Evolutionary conservation across 176 grass and related monocot genomes (phyloP), one percentile per base, ranked within the genome.

Genomic region (Lolium multiflorum): DNA sequence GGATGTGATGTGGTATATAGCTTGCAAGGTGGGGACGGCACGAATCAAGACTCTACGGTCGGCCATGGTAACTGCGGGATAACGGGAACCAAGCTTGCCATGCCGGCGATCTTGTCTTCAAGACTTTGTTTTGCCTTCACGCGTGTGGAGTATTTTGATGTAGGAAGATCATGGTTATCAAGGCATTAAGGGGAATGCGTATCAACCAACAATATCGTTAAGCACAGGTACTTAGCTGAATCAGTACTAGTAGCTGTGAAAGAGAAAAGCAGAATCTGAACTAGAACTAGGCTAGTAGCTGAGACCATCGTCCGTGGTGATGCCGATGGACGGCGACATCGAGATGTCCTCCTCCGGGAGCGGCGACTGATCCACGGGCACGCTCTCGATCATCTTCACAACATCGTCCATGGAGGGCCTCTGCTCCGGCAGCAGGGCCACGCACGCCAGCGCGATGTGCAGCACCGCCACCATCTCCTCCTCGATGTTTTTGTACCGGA

Each of bases 391-490:
- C 93, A 98, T 95, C 88, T 75, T 90, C 47, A 93, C 87, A 20
- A 92, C 93, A 46, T 91, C 93, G 21, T 7, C 50, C 87, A 98
- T 98, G 77, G 62, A 38, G 0, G 95, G 95, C 59, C 95, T 78
- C 86, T 93, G 91, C 25, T 93, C 93, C 10, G 89, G 93, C 66
- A 28, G 55, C 74, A 71, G 51, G 16, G 83, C 58, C 47, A 91
- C 91, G 81, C 91, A 96, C 0, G 87, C 89, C 68, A 96, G 72
- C 20, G 86, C 94, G 51, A 96, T 71, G 65, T 96, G 94, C 81
- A 96, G 85, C 91, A 96, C 81, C 3, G 91, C 89, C 67, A 96
- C 89, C 94, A 96, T 96, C 78, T 96, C 94, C 61, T 96, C 94
- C 83, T 96, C 94, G 82, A 93, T 86, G 84, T 91, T 79, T 78